phyloP scores from a whole-genome alignment of 345 rosid genomes.

The Populus euphratica region DNA sequence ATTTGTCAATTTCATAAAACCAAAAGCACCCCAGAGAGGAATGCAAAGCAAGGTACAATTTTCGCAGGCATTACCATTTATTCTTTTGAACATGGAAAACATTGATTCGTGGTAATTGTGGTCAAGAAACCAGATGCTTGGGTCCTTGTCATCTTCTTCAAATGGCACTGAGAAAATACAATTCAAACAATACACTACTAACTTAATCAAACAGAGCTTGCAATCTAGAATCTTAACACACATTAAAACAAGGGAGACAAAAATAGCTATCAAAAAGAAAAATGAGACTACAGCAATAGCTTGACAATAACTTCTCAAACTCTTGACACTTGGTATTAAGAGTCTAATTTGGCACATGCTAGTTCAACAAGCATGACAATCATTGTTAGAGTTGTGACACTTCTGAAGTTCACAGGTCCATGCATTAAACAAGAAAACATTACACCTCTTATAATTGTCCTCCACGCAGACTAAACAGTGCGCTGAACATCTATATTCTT shows the following conservation, averaged over 20 bases:
- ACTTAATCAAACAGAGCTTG: background rate
- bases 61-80: slow-evolving; percentile 52
- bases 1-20: background rate
- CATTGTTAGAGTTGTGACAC: background rate
- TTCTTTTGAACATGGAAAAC: slow-evolving; percentile 98
- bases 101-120: slow-evolving; percentile 94
- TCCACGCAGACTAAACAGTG: background rate
- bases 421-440: background rate
- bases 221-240: background rate
- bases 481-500: background rate
- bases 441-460: no score
- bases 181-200: background rate
- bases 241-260: background rate
- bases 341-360: background rate
- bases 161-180: slow-evolving; percentile 63
- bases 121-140: slow-evolving; percentile 93
- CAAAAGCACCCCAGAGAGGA: background rate
- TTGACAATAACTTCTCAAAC: background rate
- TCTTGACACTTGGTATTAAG: background rate
- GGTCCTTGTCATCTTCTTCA: slow-evolving; percentile 93
- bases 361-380: background rate
- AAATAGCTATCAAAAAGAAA: background rate
- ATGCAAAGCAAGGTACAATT: background rate
- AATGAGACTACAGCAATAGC: background rate
- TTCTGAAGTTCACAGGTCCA: background rate